phyloP scores from a whole-genome alignment of 23 red algal genomes.

The Pyropia yezoensis region DNA sequence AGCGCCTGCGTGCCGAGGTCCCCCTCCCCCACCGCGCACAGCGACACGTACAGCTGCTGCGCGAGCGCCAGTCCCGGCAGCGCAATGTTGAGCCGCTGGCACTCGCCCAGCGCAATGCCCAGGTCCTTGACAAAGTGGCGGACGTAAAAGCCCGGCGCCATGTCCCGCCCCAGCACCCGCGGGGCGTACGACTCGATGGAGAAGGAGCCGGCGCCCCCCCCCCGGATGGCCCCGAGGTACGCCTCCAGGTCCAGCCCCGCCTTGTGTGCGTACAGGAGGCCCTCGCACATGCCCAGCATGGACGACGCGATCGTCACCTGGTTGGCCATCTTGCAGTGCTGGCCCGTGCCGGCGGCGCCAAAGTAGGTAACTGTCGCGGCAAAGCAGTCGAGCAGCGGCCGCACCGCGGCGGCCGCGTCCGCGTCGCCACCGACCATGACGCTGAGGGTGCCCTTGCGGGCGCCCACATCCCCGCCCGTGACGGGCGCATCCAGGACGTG shows the following conservation, averaged over 20 bases:
- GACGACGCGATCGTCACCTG: constrained; percentile 65
- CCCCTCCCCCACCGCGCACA: constrained; percentile 57
- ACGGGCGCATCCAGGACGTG: constrained; percentile 71
- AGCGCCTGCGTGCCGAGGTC: constrained; percentile 69
- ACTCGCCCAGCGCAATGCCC: constrained; percentile 63
- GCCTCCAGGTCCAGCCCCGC: constrained; percentile 62
- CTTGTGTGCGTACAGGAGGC: constrained; percentile 60
- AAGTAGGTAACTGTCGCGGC: constrained; percentile 39
- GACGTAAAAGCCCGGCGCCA: constrained; percentile 83
- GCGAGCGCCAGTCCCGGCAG: constrained; percentile 75
- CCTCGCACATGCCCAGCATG: constrained; percentile 85
- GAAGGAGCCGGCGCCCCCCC: constrained; percentile 48
- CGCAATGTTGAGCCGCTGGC: constrained; percentile 47
- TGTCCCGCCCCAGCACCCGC: constrained; percentile 55
- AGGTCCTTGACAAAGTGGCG: constrained; percentile 91
- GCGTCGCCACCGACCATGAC: constrained; percentile 68
- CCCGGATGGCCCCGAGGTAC: constrained; percentile 45
- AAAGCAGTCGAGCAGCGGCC: constrained; percentile 54
- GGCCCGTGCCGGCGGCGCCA: constrained; percentile 45
- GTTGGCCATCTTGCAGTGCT: constrained; percentile 77
- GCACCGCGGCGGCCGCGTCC: constrained; percentile 17
- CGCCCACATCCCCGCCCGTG: constrained; percentile 68
- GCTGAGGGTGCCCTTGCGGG: constrained; percentile 49
- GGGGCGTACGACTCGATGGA: constrained; percentile 47
- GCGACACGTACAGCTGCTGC: constrained; percentile 74